Conservation (phyloP, 1,139 yeast species). For the Hemisphaericaspora xylofermentans region DNA sequence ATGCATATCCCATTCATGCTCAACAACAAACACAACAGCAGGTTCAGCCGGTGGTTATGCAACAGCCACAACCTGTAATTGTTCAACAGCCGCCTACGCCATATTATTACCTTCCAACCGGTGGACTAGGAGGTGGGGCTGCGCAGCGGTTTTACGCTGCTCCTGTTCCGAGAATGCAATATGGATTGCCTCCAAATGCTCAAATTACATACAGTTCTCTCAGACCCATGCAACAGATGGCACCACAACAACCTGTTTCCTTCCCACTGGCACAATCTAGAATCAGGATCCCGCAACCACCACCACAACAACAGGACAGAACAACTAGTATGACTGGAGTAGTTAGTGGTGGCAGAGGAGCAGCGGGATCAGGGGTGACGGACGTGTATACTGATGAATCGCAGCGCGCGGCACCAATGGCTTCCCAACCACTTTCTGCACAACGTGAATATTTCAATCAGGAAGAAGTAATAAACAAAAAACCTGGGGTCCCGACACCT, state of each 20-base stretch:
- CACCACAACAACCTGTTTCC: no score
- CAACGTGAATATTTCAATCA: conserved; percentile 44
- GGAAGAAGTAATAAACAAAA: no score
- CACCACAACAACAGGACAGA: conserved; percentile 4
- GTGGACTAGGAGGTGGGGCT: no score
- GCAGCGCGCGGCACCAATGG: conserved; percentile 49
- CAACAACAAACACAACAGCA: conserved; percentile 7
- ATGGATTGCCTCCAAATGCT: conserved; percentile 11
- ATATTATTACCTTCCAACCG: conserved; percentile 7
- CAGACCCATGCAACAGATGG: conserved; percentile 8
- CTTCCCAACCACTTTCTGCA: conserved; percentile 56
- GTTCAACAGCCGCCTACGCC: conserved; percentile 6
- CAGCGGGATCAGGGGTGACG: conserved; percentile 24
- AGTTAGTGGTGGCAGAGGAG: neutral
- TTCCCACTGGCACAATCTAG: no score
- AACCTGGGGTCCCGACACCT: no score
- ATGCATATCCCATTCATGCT: no score
- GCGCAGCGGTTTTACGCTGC: conserved; percentile 9
- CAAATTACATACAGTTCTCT: conserved; percentile 10
- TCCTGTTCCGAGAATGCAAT: conserved; percentile 7
- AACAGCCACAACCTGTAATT: conserved; percentile 7
- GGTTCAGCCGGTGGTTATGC: conserved; percentile 9
- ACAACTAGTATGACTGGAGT: conserved; percentile 7
- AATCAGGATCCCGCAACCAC: conserved; percentile 5
- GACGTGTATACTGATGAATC: conserved; percentile 53